Evolutionary conservation across 2,329 filamentous ascomycete species (phyloP).

Genomic region (Ceratocystis colombiana): DNA sequence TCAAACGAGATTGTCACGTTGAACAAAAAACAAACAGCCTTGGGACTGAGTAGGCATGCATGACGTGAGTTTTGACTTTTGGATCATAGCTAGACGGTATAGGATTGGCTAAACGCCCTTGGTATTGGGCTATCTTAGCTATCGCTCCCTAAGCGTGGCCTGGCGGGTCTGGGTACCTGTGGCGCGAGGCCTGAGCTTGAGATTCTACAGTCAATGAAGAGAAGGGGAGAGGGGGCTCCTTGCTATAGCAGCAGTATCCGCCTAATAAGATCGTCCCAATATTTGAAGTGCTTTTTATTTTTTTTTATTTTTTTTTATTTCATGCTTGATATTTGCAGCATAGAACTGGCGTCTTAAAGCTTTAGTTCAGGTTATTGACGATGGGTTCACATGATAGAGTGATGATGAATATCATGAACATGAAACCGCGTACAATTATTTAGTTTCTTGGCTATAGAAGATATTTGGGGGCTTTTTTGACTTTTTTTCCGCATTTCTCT

Average conservation of each 20-base stretch:
- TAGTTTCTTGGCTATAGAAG: no score
- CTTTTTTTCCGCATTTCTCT: no score
- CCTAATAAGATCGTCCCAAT: background rate
- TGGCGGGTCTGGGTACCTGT: background rate
- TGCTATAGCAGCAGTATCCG: background rate
- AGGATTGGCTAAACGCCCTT: no score
- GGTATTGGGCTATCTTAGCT: no score
- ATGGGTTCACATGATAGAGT: no score
- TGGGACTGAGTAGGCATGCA: background rate
- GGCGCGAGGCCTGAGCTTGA: constrained; percentile 5
- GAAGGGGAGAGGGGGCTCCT: no score
- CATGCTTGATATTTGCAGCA: background rate
- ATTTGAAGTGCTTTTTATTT: background rate
- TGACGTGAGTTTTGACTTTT: constrained; percentile 1
- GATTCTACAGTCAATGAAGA: background rate
- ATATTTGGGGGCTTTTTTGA: no score
- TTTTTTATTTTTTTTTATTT: no score
- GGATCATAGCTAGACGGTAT: background rate
- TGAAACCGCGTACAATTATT: no score
- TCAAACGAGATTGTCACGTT: background rate
- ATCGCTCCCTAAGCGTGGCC: no score
- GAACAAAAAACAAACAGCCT: background rate
- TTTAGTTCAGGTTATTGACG: background rate
- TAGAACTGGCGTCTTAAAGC: no score
- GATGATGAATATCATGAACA: no score